A percentile compares a stretch with the other conserved stretches of the same genome.
phyloP scores from a whole-genome alignment of 2,329 filamentous ascomycete species.

The Domatiomyces globalis region DNA sequence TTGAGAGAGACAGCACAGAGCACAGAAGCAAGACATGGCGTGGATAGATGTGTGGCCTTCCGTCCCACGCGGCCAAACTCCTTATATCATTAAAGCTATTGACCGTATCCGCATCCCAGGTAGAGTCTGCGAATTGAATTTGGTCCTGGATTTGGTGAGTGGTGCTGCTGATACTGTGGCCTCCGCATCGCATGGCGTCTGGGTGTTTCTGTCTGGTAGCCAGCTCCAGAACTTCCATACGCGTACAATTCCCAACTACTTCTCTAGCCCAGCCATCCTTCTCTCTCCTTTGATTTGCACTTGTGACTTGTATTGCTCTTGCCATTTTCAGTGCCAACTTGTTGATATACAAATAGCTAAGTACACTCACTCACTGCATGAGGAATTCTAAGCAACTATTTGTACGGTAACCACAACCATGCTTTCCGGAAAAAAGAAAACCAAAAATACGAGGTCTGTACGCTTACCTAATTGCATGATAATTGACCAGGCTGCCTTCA shows the following conservation, averaged over 20 bases:
- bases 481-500: too few relatives aligned
- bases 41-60: neutral
- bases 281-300: too few relatives aligned
- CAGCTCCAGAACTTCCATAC: neutral
- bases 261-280: too few relatives aligned
- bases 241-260: neutral
- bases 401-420: too few relatives aligned
- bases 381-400: too few relatives aligned
- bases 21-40: neutral
- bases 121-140: neutral
- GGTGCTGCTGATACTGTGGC: neutral
- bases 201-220: neutral
- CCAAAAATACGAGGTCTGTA: too few relatives aligned
- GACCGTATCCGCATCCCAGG: neutral
- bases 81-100: neutral
- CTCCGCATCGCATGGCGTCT: neutral
- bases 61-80: neutral
- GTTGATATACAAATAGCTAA: too few relatives aligned
- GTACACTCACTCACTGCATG: too few relatives aligned
- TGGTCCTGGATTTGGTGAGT: neutral
- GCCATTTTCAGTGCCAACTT: too few relatives aligned
- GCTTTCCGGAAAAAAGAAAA: too few relatives aligned
- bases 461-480: too few relatives aligned
- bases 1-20: neutral
- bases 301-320: too few relatives aligned